Evolutionary conservation across 108 stramenopile species (phyloP).

Genomic region (Nitzschia inconspicua): DNA sequence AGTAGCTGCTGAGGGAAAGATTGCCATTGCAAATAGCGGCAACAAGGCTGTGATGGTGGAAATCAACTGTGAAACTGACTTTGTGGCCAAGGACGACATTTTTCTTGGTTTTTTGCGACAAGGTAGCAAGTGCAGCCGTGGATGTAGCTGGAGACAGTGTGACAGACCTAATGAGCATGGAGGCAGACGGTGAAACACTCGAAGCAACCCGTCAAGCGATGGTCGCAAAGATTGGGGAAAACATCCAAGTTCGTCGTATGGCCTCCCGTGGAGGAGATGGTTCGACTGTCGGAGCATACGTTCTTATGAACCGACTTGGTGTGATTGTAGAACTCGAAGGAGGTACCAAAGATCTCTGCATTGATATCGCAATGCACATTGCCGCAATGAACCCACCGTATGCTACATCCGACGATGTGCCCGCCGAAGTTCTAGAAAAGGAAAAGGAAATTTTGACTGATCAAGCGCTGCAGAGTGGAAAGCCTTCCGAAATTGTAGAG

Average conservation of each 20-base stretch:
- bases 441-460: slow-evolving; percentile 45
- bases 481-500: slow-evolving; percentile 59
- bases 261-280: slow-evolving; percentile 30
- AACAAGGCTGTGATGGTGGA: slow-evolving; percentile 72
- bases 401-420: slow-evolving; percentile 57
- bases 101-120: slow-evolving; percentile 61
- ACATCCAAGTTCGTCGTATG: slow-evolving; percentile 55
- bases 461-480: slow-evolving; percentile 49
- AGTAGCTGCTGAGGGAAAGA: slow-evolving; percentile 74
- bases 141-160: neutral
- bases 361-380: slow-evolving; percentile 58
- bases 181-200: slow-evolving; percentile 5
- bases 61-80: slow-evolving; percentile 87
- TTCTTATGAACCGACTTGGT: slow-evolving; percentile 58
- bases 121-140: slow-evolving; percentile 45
- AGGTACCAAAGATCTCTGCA: slow-evolving; percentile 36
- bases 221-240: slow-evolving; percentile 66
- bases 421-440: slow-evolving; percentile 58
- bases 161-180: slow-evolving; percentile 2
- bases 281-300: slow-evolving; percentile 47
- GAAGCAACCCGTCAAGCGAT: slow-evolving; percentile 45
- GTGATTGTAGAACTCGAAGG: slow-evolving; percentile 54
- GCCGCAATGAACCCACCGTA: slow-evolving; percentile 60
- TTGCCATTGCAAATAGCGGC: slow-evolving; percentile 38
- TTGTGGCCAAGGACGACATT: slow-evolving; percentile 52